Base-by-base conservation (phyloP, 169 alveolate species). In the Plasmodium chabaudi region DNA sequence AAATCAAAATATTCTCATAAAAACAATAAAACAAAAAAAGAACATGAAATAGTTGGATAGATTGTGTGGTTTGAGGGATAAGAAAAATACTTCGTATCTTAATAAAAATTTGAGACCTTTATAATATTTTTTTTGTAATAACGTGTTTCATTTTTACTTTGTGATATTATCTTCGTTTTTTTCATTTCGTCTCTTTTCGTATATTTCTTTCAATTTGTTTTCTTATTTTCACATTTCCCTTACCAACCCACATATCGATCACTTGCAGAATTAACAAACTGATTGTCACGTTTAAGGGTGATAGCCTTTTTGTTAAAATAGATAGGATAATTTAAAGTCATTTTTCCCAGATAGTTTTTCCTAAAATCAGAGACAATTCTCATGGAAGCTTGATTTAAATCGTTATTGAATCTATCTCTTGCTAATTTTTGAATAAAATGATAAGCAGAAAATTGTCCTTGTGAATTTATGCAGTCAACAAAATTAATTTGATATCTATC, bases 281-380 rank as follows among this genome's bases (percentile, higher is more conserved):
- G 13, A 9, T n/a, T 9, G 17, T 71, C 56, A 34, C 39, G 27
- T 42, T 47, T 63, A 15, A 55, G 84, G 47, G 82, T 72, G 61
- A 69, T 84, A 21, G 73, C 19, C n/a, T 25, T 88, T 72, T 63
- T 87, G 77, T 39, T 89, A 56, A 87, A 91, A 69, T 69, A 86
- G 46, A 93, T 94, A 3, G 97, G 97, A 2, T 84, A 79, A 88
- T 94, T 95, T 55, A 95, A 72, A 44, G 96, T 94, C 53, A 92
- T 71, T 25, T 93, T 56, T 4, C 97, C 97, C 13, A 93, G 90
- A 72, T 89, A 87, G 19, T 95, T 93, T 59, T 94, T 94, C 42
- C 94, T 55, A 71, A 95, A 92, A 70, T 95, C 97, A 21, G 94
- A 87, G 46, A 95, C 94, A 2, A 95, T 73, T 15, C 96, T 92